Base-by-base conservation (phyloP, 352 stramenopile genomes). In the Phytophthora rubi region DNA sequence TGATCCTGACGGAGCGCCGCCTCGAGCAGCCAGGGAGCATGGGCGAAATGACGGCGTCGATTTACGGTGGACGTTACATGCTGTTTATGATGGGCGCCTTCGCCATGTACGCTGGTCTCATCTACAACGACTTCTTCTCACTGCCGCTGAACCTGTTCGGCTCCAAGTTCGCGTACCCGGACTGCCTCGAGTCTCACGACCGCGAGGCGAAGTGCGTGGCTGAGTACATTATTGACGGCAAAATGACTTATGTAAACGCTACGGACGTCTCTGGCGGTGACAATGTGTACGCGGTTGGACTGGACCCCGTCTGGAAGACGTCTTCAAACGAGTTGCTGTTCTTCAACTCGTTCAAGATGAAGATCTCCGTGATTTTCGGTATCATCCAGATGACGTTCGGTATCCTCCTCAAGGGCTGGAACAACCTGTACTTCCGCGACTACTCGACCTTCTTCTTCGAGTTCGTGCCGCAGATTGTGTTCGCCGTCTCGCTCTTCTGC, bases 301-400 rank as follows among this genome's bases (percentile, higher is more conserved):
- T 99, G 39, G 98, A 99, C 82, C 98, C 98, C 10, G 94, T 98
- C 49, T 99, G 98, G 98, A 98, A 99, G 70, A 96, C 98, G 53
- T 93, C 96, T 30, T 85, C 90, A 21, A 99, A 99, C 79, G 97
- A 99, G 60, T 82, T 99, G 60, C 76, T 99, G 15, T 99, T 99
- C 74, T 99, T 99, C 82, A 99, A 99, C 87, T 99, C 96, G 39
- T 99, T 99, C 89, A 99, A 99, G 85, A 99, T 99, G 98, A 99
- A 99, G 85, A 89, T 99, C 21, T 98, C 94, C 62, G 97, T 99
- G 23, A 98, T 99, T 56, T 92, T 99, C 56, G 98, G 98, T 47
- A 99, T 99, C 59, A 83, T 97, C 55, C 98, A 99, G 76, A 99
- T 99, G 98, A 98, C 96, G 62, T 93, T 98, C 23, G 98, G 98